Evolutionary conservation across 2,329 filamentous ascomycete species (phyloP), one percentile per base, ranked within the genome.

Genomic region (Aspergillus ochraceoroseus): DNA sequence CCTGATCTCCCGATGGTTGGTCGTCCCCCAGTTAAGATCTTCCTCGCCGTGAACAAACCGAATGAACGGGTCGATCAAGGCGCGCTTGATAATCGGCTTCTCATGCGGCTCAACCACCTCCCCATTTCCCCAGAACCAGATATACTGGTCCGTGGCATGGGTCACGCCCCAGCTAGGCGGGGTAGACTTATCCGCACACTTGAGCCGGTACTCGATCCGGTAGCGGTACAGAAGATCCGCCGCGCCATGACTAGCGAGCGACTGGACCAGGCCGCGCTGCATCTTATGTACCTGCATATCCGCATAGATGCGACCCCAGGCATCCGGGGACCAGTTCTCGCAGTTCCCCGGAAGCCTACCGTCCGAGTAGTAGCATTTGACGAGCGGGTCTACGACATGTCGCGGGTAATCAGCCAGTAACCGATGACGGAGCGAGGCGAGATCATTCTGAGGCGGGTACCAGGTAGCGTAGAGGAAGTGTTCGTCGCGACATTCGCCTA

Each of bases 61-160:
- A 7, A 38, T 43, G 37, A 63, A 47, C 4, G 62, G 60, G 3
- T 49, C 55, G 23, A 62, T 51, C 35, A 65, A 41, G 1, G 55
- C 60, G 7, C 31, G 17, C 8, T 49, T 54, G 0, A 72, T 56
- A 12, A 71, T 42, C 4, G 34, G 33, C 52, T 74, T 73, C 55
- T 79, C 75, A 6, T 55, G 48, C 0, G 54, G 53, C 5, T 56
- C 64, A 36, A 78, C 41, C 0, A 51, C 43, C 3, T 58, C 59
- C 1, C 70, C 71, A 47, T 72, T 67, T 0, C 75, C 76, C 68
- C 70, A 78, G 41, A 77, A 74, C 76, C 76, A 79, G 19, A 78
- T 68, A 4, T 65, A 59, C 52, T 72, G 64, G 46, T 79, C 75
- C 0, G 71, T 72, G 0, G 66, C 66, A 52, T 79, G 76, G 11